phyloP scores from a whole-genome alignment of 371 early-diverging fungal genomes.

The Funneliformis caledonium region DNA sequence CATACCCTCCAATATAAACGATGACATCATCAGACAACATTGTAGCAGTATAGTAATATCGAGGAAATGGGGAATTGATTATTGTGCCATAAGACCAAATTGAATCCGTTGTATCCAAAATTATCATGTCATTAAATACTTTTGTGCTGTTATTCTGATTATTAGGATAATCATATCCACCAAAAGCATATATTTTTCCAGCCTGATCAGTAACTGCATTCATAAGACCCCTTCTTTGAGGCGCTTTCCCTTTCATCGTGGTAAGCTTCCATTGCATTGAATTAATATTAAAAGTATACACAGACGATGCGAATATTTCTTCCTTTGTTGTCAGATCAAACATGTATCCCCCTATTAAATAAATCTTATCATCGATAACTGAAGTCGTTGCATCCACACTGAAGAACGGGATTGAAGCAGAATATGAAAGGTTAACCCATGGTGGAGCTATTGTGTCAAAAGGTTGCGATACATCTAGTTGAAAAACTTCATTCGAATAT shows the following conservation, averaged over 20 bases:
- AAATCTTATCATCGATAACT: neutral
- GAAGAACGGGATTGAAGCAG: neutral
- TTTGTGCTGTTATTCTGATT: neutral
- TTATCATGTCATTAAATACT: neutral
- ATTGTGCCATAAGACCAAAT: neutral
- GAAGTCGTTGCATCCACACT: neutral
- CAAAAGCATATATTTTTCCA: neutral
- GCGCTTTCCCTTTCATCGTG: neutral
- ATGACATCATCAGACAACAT: neutral
- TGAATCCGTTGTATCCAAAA: neutral
- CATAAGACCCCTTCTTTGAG: neutral
- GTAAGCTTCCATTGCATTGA: neutral
- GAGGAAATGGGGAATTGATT: neutral
- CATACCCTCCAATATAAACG: neutral
- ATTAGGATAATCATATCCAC: neutral
- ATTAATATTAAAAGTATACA: neutral
- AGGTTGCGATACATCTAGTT: neutral
- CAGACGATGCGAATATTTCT: neutral
- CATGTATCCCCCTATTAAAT: neutral
- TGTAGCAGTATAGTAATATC: neutral
- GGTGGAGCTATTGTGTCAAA: neutral
- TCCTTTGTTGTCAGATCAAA: neutral
- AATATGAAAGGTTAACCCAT: neutral
- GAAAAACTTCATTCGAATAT: neutral
- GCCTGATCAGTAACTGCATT: neutral